Evolutionary conservation across 805 yeast genomes (phyloP).

Genomic region (Metschnikowia similis): DNA sequence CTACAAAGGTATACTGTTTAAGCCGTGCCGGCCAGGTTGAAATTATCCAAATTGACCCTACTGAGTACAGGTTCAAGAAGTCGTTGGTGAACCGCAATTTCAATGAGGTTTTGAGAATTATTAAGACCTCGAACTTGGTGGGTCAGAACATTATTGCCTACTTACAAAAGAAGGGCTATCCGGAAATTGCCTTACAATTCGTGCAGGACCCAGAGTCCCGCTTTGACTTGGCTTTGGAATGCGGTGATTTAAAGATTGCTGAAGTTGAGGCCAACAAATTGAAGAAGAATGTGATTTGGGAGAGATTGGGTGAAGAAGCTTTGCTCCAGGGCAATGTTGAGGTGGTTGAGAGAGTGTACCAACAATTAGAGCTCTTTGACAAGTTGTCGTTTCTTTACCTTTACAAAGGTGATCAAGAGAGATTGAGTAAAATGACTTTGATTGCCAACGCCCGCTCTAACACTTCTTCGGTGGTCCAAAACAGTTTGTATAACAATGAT

Average conservation of each 20-base stretch:
- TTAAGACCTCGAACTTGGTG: slow-evolving; percentile 83
- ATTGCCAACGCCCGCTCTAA: slow-evolving; percentile 90
- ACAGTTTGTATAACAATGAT: slow-evolving; percentile 72
- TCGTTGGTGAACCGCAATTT: slow-evolving; percentile 88
- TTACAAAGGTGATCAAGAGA: slow-evolving; percentile 71
- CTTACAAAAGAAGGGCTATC: slow-evolving; percentile 90
- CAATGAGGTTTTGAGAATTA: slow-evolving; percentile 85
- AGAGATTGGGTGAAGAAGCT: slow-evolving; percentile 79
- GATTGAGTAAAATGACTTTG: slow-evolving; percentile 77
- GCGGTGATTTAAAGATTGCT: slow-evolving; percentile 87
- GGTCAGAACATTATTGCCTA: slow-evolving; percentile 97
- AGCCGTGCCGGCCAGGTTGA: slow-evolving; percentile 84
- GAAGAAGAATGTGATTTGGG: slow-evolving; percentile 70
- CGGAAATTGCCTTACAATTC: slow-evolving; percentile 95
- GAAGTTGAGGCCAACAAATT: slow-evolving; percentile 78
- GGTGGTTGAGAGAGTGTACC: slow-evolving; percentile 82
- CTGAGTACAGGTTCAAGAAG: slow-evolving; percentile 93
- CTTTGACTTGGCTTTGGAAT: slow-evolving; percentile 91
- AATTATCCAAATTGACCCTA: slow-evolving; percentile 79
- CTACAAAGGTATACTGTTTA: slow-evolving; percentile 71
- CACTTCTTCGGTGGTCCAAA: slow-evolving; percentile 72
- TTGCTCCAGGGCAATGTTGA: slow-evolving; percentile 82
- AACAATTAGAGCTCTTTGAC: slow-evolving; percentile 81
- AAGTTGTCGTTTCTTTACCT: slow-evolving; percentile 86
- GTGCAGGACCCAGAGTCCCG: slow-evolving; percentile 95